Base-by-base conservation (phyloP, 768 basidiomycete genomes). In the Boletus rubescentipes region DNA sequence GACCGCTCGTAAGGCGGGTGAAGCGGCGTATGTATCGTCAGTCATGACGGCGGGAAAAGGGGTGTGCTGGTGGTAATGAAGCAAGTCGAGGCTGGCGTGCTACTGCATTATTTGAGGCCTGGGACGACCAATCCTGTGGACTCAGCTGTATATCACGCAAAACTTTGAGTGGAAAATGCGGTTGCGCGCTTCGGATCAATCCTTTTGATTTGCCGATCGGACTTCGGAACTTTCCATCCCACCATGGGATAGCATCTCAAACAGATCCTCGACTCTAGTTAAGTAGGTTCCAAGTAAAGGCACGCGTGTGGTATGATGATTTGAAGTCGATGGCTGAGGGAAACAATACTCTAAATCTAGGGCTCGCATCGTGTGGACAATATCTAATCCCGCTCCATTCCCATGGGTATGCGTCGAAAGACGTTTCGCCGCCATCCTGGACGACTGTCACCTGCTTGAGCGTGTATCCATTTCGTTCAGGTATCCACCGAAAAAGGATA, bases 401-500 rank as follows among this genome's bases (percentile, higher is more conserved):
- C 43, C 32, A 39, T 9, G 26, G 72, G 63, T 43, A 79, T 67
- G 50, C 73, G 75, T 48, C 64, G 72, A 51, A 86, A 80, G 1
- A 81, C 77, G 49, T 67, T 78, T 55, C 84, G 0, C 85, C 85
- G 62, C 87, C 84, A 8, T 79, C 77, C 58, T 83, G 79, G 9
- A 77, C 50, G 15, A 78, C 68, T 62, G 74, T 77, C 44, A 75
- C 74, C 35, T 80, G 72, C 60, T 73, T 67, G 5, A 86, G 70
- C 37, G 18, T 68, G 60, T 85, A 86, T 51, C 80, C 77, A 12
- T 69, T 68, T 54, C 61, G 71, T 53, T 59, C 61, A 3, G 85
- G 85, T 31, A 82, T 68, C 77, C 77, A 81, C 15, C 73, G 61
- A 46, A 76, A 73, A 73, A 77, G 76, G 9, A 79, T 58, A 51